Conservation (phyloP, 2,329 filamentous ascomycete genomes). For the Orbilia quercus region DNA sequence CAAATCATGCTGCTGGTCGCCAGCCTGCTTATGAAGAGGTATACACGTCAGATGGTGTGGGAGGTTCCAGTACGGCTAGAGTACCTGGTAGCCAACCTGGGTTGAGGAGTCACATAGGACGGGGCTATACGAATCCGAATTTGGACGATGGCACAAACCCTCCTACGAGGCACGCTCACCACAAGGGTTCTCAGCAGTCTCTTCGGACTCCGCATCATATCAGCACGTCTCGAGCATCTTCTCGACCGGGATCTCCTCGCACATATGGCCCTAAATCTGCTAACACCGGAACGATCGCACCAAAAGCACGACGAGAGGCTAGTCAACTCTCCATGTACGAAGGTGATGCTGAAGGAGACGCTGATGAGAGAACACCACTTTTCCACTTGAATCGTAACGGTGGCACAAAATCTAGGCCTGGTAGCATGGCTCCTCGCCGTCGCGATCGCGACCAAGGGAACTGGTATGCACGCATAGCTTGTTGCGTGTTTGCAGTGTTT, state of each 20-base stretch:
- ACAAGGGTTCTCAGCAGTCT: conserved; percentile 58
- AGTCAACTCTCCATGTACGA: conserved; percentile 57
- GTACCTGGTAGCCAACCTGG: conserved; percentile 27
- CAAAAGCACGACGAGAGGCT: conserved; percentile 47
- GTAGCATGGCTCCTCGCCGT: conserved; percentile 69
- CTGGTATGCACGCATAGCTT: conserved; percentile 79
- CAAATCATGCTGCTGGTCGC: conserved; percentile 37
- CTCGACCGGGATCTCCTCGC: conserved; percentile 45
- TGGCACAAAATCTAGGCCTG: conserved; percentile 38
- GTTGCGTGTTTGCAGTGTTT: conserved; percentile 84
- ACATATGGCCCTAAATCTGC: conserved; percentile 31
- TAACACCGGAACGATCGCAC: conserved; percentile 24
- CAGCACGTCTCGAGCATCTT: conserved; percentile 40
- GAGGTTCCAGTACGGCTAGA: conserved; percentile 39
- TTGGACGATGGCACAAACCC: conserved; percentile 20
- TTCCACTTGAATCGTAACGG: conserved; percentile 72
- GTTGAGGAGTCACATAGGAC: conserved; percentile 44
- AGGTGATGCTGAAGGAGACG: conserved; percentile 71
- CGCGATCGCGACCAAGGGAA: conserved; percentile 77
- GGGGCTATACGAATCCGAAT: conserved; percentile 47
- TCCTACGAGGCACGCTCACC: conserved; percentile 47
- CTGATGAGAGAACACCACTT: conserved; percentile 88
- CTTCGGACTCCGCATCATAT: conserved; percentile 50
- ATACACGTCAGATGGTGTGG: conserved; percentile 45
- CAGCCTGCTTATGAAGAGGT: conserved; percentile 46